A percentile compares a stretch with the other conserved stretches of the same genome.
These are phyloP conservation scores for Melampsora abietis-canadensis DNA, from an alignment of 1,284 basidiomycete genomes.

Conservation along the genomic window DNA sequence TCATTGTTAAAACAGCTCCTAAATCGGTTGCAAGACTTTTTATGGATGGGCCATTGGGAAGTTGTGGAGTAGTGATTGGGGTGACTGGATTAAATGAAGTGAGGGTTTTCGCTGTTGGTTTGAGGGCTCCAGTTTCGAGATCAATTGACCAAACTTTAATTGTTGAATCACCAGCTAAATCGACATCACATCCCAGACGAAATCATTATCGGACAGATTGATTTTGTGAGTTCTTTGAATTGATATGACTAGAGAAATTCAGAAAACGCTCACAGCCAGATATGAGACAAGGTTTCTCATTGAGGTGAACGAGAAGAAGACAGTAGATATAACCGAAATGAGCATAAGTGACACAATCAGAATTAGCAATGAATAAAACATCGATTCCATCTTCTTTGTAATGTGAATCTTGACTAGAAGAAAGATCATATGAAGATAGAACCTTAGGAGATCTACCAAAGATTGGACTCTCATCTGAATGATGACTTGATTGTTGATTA, in stretches of 20 bases:
- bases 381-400: constrained; percentile 18
- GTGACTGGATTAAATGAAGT: background rate
- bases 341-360: constrained; percentile 36
- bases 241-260: background rate
- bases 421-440: background rate
- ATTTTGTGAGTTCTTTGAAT: background rate
- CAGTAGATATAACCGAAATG: constrained; percentile 43
- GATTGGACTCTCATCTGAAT: constrained; percentile 1
- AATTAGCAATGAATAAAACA: constrained; percentile 25
- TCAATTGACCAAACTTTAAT: constrained; percentile 43
- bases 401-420: constrained; percentile 10
- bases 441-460: background rate
- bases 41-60: background rate
- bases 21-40: constrained; percentile 19
- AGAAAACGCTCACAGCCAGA: constrained; percentile 37
- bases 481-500: constrained; percentile 13
- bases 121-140: constrained; percentile 17
- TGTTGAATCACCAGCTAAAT: constrained; percentile 39
- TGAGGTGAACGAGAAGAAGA: constrained; percentile 30
- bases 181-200: background rate
- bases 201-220: background rate
- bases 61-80: constrained; percentile 1
- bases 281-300: constrained; percentile 30
- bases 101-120: constrained; percentile 16
- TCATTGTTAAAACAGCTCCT: constrained; percentile 36